Base-by-base conservation (phyloP, 2,329 filamentous ascomycete species). In the Alternaria novae-zelandiae region DNA sequence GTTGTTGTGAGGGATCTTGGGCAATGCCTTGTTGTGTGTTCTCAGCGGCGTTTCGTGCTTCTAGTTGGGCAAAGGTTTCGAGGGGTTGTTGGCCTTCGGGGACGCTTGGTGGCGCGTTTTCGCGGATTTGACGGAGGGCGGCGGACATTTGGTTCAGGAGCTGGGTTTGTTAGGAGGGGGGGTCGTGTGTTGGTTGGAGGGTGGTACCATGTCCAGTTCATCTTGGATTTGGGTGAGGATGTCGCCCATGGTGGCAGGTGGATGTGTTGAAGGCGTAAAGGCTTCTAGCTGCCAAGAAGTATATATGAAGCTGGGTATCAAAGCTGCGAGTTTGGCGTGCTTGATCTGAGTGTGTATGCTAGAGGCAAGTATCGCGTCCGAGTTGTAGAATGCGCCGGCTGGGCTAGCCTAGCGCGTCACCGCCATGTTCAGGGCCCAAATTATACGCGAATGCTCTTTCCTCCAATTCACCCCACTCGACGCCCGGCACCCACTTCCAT, bases 151-250 rank as follows among this genome's bases (percentile, higher is more conserved):
- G 83, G 44, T 82, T 81, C 20, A 83, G 76, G 41, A 85, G 81
- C 82, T 85, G 65, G 17, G 7, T 12, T 15, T 17, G 36, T 66
- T 15, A 60, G 51, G 44, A 50, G 13, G 57, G 43, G 43, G 51
- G 28, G 25, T 10, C 11, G 15, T 32, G 21, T 50, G 46, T 20
- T 46, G n/a, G 47, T 50, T 28, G 28, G 43, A 25, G 26, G 21
- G 23, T 20, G 47, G 32, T 82, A 92, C 92, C 86, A 94, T 89
- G 75, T 96, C 92, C 64, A 95, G 88, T 79, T 91, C 90, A 82
- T 96, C 92, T 81, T 96, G 93, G 61, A 96, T 85, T 79, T 96
- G 92, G 1, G 93, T 95, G 61, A 96, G 85, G 66, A 90, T 86
- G 77, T 96, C 93, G 26, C 87, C 86, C 89, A 93, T 93, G 61